Base-by-base conservation (phyloP, 768 basidiomycete genomes). In the Zangia roseola region DNA sequence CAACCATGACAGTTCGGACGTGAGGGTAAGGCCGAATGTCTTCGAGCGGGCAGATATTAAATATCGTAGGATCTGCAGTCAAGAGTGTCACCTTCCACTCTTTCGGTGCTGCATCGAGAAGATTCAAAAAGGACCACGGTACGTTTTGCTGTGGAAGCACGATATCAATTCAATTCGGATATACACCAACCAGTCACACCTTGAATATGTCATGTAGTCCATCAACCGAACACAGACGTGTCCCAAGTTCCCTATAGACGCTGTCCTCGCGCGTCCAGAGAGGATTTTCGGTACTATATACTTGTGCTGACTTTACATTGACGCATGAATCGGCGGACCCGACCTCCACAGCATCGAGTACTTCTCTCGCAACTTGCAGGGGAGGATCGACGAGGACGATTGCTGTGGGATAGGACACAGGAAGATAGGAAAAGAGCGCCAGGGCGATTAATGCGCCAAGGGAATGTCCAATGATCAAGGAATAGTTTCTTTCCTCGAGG, bases 391-490 rank as follows among this genome's bases (percentile, higher is more conserved):
- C 30, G 14, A 64, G 53, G 6, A 62, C 30, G 21, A 57, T 46
- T 10, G 53, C 50, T 0, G 48, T 61, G 5, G 49, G 56, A 14
- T 54, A 34, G 4, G 47, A 41, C 14, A n/a, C 6, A 0, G 52
- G 9, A 17, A 63, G 43, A 34, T 43, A n/a, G 0, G 45, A 31
- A 12, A 64, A 49, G 28, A 59, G 55, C 7, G 16, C 25, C 13
- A 59, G 20, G 14, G 17, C 25, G 2, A 19, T 23, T 3, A 30
- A 9, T 8, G 20, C 53, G 4, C 62, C 59, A 26, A 59, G 3
- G 19, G 62, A 61, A 19, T 64, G 62, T 4, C 59, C 62, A 4
- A 63, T 38, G 34, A 61, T 12, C 3, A 62, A 23, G 16, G 53
- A 21, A 9, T 55, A 59, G 5, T 40, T 43, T 19, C 40, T 31